These are phyloP conservation scores for Tylopilus plumbeoviolaceoides DNA, from an alignment of 768 basidiomycete genomes.

Conservation along the genomic window DNA sequence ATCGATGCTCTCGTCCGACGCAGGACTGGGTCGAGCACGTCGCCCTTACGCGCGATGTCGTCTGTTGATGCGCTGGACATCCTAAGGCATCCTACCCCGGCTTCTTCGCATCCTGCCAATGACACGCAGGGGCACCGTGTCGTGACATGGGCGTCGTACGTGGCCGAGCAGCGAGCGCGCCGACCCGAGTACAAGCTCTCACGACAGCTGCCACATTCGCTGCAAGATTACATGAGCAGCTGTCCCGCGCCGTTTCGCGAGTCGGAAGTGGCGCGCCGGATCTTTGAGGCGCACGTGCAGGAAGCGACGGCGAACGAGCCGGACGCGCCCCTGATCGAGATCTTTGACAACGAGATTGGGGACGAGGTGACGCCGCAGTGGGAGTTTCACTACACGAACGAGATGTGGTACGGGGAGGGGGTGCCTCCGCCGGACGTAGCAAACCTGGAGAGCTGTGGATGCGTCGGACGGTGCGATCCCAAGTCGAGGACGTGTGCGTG, in stretches of 20 bases:
- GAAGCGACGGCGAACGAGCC: slow-evolving; percentile 67
- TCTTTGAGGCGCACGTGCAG: slow-evolving; percentile 64
- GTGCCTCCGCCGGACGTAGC: slow-evolving; percentile 63
- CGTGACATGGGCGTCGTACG: slow-evolving; percentile 22
- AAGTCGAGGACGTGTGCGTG: slow-evolving; percentile 72
- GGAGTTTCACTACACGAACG: slow-evolving; percentile 87
- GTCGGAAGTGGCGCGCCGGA: slow-evolving; percentile 41
- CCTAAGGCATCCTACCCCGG: background rate
- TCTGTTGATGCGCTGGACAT: background rate
- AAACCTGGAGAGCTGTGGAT: slow-evolving; percentile 64
- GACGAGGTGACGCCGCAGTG: slow-evolving; percentile 68
- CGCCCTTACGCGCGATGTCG: background rate
- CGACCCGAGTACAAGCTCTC: slow-evolving; percentile 30
- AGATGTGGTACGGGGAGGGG: slow-evolving; percentile 67
- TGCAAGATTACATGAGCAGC: slow-evolving; percentile 66
- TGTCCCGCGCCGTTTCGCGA: slow-evolving; percentile 39
- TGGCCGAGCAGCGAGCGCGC: slow-evolving; percentile 13
- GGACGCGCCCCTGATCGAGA: slow-evolving; percentile 59
- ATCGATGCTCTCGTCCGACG: slow-evolving; percentile 5
- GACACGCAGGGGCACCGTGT: slow-evolving; percentile 8
- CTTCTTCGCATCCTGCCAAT: background rate
- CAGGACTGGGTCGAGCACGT: slow-evolving; percentile 16
- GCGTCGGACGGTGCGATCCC: slow-evolving; percentile 72
- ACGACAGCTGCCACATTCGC: slow-evolving; percentile 53
- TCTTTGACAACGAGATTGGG: slow-evolving; percentile 63